Evolutionary conservation across 305 asterid genomes (phyloP).

Genomic region (Withania somnifera): DNA sequence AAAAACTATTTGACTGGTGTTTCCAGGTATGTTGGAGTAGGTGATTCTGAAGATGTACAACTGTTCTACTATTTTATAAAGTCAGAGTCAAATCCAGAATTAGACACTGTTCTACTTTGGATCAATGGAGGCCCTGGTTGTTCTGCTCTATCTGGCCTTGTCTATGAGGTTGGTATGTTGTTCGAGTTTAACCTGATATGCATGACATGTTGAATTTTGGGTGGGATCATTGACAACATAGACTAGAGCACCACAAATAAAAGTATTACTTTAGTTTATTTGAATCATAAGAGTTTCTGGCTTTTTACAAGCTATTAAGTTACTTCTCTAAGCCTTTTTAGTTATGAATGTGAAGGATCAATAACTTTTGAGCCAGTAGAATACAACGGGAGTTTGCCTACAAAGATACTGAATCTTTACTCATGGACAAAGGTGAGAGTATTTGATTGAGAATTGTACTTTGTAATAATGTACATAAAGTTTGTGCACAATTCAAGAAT

Average conservation of each 20-base stretch:
- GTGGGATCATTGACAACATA: not conserved
- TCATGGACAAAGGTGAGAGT: conserved; percentile 13
- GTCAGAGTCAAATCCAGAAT: conserved; percentile 1
- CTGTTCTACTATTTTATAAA: conserved; percentile 10
- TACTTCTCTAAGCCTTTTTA: not conserved
- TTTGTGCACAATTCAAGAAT: not conserved
- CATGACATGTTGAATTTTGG: not conserved
- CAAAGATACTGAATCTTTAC: conserved; percentile 5
- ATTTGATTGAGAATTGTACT: not conserved
- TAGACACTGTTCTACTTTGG: conserved; percentile 10
- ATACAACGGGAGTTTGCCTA: conserved; percentile 2
- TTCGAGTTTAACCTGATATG: not conserved
- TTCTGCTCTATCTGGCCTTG: not conserved
- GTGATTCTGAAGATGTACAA: conserved; percentile 7
- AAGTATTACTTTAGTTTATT: not conserved
- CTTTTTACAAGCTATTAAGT: not conserved
- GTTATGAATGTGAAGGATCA: not conserved
- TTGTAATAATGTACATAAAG: not conserved
- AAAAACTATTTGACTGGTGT: not conserved
- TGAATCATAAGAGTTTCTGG: not conserved
- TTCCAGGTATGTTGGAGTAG: conserved; percentile 13
- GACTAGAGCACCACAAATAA: not conserved
- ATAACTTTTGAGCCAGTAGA: conserved; percentile 4
- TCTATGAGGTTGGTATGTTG: conserved; percentile 9
- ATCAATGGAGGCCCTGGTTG: conserved; percentile 16